Conservation (phyloP, 2,329 filamentous ascomycete genomes). For the Scedosporium boydii region DNA sequence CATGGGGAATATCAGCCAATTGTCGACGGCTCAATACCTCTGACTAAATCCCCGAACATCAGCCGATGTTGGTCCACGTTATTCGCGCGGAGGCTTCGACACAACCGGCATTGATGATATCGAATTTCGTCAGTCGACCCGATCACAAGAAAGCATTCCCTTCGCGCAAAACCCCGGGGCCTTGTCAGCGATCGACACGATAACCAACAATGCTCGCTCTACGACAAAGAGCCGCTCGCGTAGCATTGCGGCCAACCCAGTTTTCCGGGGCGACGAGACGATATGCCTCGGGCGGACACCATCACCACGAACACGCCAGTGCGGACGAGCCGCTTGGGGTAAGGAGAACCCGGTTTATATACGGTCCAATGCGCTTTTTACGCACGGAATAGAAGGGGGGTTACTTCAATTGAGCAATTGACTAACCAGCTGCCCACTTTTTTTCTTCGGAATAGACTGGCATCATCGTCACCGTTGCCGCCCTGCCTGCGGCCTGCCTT, state of each 20-base stretch:
- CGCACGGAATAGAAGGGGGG: background rate
- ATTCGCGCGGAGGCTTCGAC: conserved; percentile 3
- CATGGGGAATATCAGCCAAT: background rate
- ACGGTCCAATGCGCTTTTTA: background rate
- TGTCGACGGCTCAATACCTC: background rate
- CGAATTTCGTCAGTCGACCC: conserved; percentile 1
- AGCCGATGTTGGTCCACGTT: conserved; percentile 1
- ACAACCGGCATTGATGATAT: background rate
- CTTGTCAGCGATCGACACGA: conserved; percentile 1
- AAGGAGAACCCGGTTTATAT: conserved; percentile 21
- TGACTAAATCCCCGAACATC: background rate
- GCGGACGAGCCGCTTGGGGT: conserved; percentile 49
- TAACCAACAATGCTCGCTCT: conserved; percentile 27
- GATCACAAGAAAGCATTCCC: background rate
- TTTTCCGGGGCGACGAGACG: conserved; percentile 31
- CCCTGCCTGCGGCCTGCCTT: conserved; percentile 32
- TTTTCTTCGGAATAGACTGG: conserved; percentile 26
- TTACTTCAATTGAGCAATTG: conserved; percentile 1
- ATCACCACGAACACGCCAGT: conserved; percentile 31
- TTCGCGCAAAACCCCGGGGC: background rate
- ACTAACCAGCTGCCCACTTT: conserved; percentile 3
- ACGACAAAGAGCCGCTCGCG: conserved; percentile 33
- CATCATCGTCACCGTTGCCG: conserved; percentile 35
- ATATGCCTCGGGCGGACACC: conserved; percentile 42
- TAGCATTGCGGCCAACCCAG: conserved; percentile 20